These are phyloP conservation scores for Zygnema cylindricum DNA, from an alignment of 139 green algal genomes.

Conservation along the genomic window DNA sequence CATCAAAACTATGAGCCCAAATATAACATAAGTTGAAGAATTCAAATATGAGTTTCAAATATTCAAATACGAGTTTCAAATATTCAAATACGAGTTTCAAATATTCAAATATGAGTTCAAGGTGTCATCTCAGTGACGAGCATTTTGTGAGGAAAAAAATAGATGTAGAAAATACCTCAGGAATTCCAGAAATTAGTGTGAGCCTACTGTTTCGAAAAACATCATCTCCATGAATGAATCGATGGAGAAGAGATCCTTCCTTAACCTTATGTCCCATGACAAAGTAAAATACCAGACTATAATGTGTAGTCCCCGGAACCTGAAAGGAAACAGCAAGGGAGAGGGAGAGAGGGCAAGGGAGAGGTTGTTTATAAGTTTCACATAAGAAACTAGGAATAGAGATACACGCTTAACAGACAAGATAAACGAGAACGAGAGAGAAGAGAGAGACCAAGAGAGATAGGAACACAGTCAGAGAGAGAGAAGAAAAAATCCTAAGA, in stretches of 20 bases:
- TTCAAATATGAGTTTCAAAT: too few relatives aligned
- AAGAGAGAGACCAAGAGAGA: constrained; percentile 7
- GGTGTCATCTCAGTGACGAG: too few relatives aligned
- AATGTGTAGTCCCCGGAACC: constrained; percentile 27
- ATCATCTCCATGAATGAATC: constrained; percentile 54
- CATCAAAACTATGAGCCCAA: background rate
- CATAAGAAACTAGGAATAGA: background rate
- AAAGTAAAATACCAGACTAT: constrained; percentile 60
- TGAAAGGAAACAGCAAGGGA: background rate
- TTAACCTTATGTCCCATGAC: background rate
- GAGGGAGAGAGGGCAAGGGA: too few relatives aligned
- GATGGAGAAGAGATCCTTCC: constrained; percentile 13
- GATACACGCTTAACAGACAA: constrained; percentile 13
- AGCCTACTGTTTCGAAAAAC: constrained; percentile 56
- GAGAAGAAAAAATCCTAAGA: background rate
- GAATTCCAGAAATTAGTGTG: constrained; percentile 33
- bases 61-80: too few relatives aligned
- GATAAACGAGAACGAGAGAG: constrained; percentile 15
- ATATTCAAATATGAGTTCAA: too few relatives aligned
- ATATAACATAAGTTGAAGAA: too few relatives aligned
- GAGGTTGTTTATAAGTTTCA: too few relatives aligned
- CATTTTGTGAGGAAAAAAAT: background rate
- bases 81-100: too few relatives aligned
- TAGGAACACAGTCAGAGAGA: background rate
- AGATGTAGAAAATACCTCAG: constrained; percentile 11